Conservation (phyloP, 176 grass and related monocot genomes). For the Coix lacrymajobi region DNA sequence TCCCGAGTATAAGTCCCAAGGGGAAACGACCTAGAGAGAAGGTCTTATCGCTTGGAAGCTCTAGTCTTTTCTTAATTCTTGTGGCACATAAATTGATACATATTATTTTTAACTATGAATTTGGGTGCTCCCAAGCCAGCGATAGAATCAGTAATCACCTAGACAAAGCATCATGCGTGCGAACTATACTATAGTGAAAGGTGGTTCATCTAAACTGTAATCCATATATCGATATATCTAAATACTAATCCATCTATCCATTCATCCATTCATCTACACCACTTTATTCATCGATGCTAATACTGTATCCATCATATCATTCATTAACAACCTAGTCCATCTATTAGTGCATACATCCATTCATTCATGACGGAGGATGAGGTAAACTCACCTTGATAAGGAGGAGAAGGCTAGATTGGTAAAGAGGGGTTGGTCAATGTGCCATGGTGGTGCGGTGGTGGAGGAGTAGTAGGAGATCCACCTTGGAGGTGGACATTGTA, state of each 20-base stretch:
- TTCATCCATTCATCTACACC: neutral
- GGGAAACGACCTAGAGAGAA: neutral
- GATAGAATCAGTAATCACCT: neutral
- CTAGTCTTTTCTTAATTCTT: no score
- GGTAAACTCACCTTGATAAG: neutral
- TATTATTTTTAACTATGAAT: neutral
- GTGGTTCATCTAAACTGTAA: neutral
- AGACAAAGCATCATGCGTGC: neutral
- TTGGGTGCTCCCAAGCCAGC: neutral
- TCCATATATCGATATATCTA: neutral
- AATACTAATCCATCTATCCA: neutral
- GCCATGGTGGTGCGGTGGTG: neutral
- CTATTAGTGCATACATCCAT: neutral
- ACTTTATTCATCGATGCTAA: neutral
- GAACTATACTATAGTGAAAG: neutral
- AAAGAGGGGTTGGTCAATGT: neutral
- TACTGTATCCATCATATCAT: neutral
- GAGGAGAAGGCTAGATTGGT: neutral
- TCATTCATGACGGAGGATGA: neutral
- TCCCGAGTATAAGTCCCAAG: neutral
- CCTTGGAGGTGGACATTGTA: neutral
- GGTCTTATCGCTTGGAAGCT: neutral
- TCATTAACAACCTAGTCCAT: neutral
- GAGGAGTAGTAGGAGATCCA: no score
- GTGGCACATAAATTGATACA: no score